A percentile compares a stretch with the other conserved stretches of the same genome.
Evolutionary conservation across 495 filamentous ascomycete species (phyloP).

Genomic region (Bacidia gigantensis): DNA sequence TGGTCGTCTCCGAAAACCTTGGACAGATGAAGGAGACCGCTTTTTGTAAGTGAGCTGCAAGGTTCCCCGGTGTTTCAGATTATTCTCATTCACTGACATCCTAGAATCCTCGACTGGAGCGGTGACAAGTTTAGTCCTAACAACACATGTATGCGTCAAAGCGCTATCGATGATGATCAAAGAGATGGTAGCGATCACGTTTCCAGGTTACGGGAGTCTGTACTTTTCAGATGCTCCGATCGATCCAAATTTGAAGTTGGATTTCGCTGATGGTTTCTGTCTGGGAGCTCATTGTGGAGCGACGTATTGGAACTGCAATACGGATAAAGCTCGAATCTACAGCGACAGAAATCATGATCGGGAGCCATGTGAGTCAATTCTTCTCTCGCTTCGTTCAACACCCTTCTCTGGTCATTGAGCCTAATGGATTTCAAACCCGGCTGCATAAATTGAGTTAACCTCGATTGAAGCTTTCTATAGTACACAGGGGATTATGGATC

Average conservation of each 20-base stretch:
- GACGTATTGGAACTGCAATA: constrained; percentile 28
- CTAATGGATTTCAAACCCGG: neutral
- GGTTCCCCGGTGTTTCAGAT: neutral
- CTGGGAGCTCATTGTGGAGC: constrained; percentile 23
- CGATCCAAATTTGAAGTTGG: constrained; percentile 22
- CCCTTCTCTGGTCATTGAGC: neutral
- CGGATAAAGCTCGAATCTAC: constrained; percentile 16
- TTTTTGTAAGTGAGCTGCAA: neutral
- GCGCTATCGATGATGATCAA: constrained; percentile 21
- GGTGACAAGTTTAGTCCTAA: constrained; percentile 22
- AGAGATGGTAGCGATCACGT: constrained; percentile 27
- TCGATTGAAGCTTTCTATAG: neutral
- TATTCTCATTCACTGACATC: constrained; percentile 16
- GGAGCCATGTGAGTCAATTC: constrained; percentile 1
- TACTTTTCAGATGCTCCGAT: constrained; percentile 18
- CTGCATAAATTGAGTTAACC: neutral
- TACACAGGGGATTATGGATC: neutral
- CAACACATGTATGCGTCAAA: constrained; percentile 29
- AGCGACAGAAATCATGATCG: constrained; percentile 5
- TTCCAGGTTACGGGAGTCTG: constrained; percentile 32
- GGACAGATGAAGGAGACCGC: neutral
- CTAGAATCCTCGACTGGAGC: constrained; percentile 30
- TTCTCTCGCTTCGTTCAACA: constrained; percentile 1
- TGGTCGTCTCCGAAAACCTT: neutral
- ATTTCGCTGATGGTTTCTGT: constrained; percentile 26